A percentile compares a stretch with the other conserved stretches of the same genome.
Conservation (phyloP, 2,329 filamentous ascomycete species). For the Fusarium ramigenum region DNA sequence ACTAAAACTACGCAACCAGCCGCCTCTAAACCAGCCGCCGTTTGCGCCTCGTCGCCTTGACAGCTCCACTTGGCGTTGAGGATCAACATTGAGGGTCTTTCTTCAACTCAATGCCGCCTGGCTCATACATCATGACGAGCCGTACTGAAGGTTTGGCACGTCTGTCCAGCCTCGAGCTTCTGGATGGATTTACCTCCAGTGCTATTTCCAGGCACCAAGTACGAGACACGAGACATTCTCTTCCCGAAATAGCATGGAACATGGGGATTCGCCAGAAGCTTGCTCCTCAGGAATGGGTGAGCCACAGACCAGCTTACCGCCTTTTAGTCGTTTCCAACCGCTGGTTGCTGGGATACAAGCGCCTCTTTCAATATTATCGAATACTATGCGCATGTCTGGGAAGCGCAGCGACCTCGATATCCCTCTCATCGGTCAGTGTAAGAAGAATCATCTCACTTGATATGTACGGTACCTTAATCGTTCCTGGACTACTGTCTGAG, state of each 20-base stretch:
- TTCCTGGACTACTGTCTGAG: conserved; percentile 38
- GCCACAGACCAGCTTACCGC: conserved; percentile 16
- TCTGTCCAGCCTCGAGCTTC: conserved; percentile 1
- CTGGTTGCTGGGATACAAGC: conserved; percentile 21
- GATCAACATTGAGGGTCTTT: conserved; percentile 36
- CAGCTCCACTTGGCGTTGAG: conserved; percentile 40
- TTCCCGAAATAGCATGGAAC: conserved; percentile 12
- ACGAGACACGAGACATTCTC: background rate
- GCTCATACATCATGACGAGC: conserved; percentile 4
- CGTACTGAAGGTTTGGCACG: conserved; percentile 8
- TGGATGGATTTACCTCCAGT: conserved; percentile 2
- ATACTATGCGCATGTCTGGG: background rate
- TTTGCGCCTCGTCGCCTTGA: conserved; percentile 40
- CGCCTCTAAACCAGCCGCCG: conserved; percentile 39
- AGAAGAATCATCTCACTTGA: conserved; percentile 3
- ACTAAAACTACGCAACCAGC: conserved; percentile 32
- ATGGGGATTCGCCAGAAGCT: background rate
- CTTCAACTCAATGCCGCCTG: conserved; percentile 23
- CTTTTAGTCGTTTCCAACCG: background rate
- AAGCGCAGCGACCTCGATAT: background rate
- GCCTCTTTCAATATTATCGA: background rate
- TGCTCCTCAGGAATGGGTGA: conserved; percentile 21
- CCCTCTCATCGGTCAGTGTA: background rate
- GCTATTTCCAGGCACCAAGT: conserved; percentile 18
- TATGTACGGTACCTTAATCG: conserved; percentile 31